These are phyloP conservation scores for Coniella vitis DNA, from an alignment of 2,329 filamentous ascomycete species.

Conservation along the genomic window DNA sequence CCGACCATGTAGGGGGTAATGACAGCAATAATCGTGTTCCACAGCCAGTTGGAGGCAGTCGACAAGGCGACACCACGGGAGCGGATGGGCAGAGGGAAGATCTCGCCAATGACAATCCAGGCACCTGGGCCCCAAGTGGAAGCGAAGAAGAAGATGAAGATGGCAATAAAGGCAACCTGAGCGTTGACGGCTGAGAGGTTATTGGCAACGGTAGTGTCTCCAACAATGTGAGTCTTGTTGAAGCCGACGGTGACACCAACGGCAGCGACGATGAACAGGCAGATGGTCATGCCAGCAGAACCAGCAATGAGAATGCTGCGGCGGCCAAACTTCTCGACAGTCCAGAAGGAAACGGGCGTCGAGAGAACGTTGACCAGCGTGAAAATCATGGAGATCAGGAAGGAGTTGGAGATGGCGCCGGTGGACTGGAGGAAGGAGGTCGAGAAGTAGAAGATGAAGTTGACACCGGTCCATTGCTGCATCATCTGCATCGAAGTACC, in stretches of 20 bases:
- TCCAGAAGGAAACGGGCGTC: constrained; percentile 82
- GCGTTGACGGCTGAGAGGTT: constrained; percentile 55
- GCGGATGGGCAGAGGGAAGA: constrained; percentile 84
- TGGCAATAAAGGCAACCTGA: constrained; percentile 81
- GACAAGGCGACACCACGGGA: constrained; percentile 81
- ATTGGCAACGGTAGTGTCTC: constrained; percentile 34
- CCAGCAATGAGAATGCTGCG: constrained; percentile 73
- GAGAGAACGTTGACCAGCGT: constrained; percentile 83
- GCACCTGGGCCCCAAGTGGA: constrained; percentile 79
- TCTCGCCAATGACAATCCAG: constrained; percentile 81
- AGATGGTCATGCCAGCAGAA: constrained; percentile 74
- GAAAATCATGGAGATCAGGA: constrained; percentile 79
- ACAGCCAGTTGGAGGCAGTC: constrained; percentile 86
- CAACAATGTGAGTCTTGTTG: constrained; percentile 40
- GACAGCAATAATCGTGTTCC: constrained; percentile 69
- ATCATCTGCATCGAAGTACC: constrained; percentile 73
- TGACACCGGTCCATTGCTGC: constrained; percentile 80
- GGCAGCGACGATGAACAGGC: constrained; percentile 82
- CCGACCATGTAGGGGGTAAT: constrained; percentile 69
- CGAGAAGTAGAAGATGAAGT: constrained; percentile 88
- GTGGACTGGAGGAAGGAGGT: constrained; percentile 77
- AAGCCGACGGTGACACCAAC: constrained; percentile 57
- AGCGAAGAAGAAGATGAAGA: constrained; percentile 92
- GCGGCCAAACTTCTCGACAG: constrained; percentile 75
- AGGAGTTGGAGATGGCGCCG: constrained; percentile 68